A percentile compares a stretch with the other conserved stretches of the same genome.
phyloP scores from a whole-genome alignment of 441 rosid genomes.

The Mallotus japonicus region DNA sequence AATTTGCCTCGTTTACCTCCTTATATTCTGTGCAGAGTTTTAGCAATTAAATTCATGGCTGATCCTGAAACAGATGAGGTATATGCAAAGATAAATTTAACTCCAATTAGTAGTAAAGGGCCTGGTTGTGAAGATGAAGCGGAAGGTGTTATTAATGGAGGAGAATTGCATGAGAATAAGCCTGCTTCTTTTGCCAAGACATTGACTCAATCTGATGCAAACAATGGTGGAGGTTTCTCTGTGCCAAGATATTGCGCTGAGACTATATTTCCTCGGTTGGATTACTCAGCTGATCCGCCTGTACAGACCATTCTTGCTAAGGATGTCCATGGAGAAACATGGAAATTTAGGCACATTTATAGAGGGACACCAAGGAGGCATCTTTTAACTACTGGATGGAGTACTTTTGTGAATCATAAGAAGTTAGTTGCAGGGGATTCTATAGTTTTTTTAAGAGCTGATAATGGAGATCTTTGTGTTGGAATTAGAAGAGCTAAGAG shows the following conservation, averaged over 20 bases:
- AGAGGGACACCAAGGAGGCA: slow-evolving; percentile 98
- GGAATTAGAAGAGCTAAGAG: slow-evolving; percentile 60
- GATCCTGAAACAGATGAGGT: slow-evolving; percentile 93
- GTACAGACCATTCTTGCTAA: slow-evolving; percentile 89
- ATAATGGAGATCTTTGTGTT: slow-evolving; percentile 85
- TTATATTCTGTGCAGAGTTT: slow-evolving; percentile 53
- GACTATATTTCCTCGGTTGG: slow-evolving; percentile 85
- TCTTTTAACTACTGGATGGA: slow-evolving; percentile 96
- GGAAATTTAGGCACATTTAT: slow-evolving; percentile 96
- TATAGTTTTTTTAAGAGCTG: slow-evolving; percentile 78
- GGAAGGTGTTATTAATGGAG: slow-evolving; percentile 23
- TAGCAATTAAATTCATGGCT: slow-evolving; percentile 69
- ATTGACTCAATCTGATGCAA: slow-evolving; percentile 96
- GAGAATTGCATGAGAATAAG: slow-evolving; percentile 42
- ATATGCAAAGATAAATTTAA: slow-evolving; percentile 54
- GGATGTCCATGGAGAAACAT: slow-evolving; percentile 88
- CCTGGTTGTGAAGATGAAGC: slow-evolving; percentile 32
- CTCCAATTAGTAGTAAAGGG: slow-evolving; percentile 38
- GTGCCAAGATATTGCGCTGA: slow-evolving; percentile 97
- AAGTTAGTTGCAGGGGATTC: slow-evolving; percentile 98
- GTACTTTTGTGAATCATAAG: slow-evolving; percentile 93
- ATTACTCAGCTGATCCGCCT: slow-evolving; percentile 89
- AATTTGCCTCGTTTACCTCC: slow-evolving; percentile 46
- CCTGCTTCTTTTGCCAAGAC: slow-evolving; percentile 91
- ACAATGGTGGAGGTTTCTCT: slow-evolving; percentile 97